These are phyloP conservation scores for Parasarocladium wereldwijsianum DNA, from an alignment of 2,329 filamentous ascomycete genomes.

Conservation along the genomic window DNA sequence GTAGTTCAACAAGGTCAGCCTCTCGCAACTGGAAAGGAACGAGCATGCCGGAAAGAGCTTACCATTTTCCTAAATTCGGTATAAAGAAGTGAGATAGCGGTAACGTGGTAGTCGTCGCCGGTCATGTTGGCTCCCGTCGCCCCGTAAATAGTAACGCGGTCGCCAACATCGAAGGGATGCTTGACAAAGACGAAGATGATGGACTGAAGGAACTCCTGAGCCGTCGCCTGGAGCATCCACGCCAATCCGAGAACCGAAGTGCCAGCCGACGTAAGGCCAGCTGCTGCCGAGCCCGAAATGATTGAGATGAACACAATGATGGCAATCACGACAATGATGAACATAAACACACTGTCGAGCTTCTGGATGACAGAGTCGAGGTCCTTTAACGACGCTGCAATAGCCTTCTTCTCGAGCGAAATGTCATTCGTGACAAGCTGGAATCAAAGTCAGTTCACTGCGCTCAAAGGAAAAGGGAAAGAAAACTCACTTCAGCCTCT, in stretches of 20 bases:
- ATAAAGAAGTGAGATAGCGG: constrained; percentile 82
- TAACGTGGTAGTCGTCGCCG: constrained; percentile 92
- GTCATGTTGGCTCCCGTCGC: constrained; percentile 65
- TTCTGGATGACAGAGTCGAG: constrained; percentile 86
- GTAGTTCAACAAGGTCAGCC: too few species aligned
- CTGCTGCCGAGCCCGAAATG: constrained; percentile 79
- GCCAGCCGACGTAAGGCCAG: constrained; percentile 78
- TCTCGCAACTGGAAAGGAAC: too few species aligned
- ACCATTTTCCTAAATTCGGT: constrained; percentile 99
- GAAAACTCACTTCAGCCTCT: too few species aligned
- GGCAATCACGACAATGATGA: constrained; percentile 68
- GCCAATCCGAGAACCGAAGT: constrained; percentile 78
- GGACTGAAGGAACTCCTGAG: constrained; percentile 87
- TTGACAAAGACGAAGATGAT: constrained; percentile 94
- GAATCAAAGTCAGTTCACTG: too few species aligned
- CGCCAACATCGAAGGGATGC: constrained; percentile 92
- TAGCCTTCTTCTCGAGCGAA: constrained; percentile 85
- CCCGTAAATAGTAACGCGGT: constrained; percentile 82
- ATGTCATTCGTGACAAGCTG: constrained; percentile 91
- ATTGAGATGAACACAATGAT: constrained; percentile 79
- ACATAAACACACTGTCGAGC: constrained; percentile 76
- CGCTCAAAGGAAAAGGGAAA: too few species aligned
- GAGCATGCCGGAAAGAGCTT: too few species aligned
- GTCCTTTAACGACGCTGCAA: constrained; percentile 88
- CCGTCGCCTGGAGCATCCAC: constrained; percentile 85